These are phyloP conservation scores for Cyberlindnera mississippiensis DNA, from an alignment of 805 yeast species.

Conservation along the genomic window DNA sequence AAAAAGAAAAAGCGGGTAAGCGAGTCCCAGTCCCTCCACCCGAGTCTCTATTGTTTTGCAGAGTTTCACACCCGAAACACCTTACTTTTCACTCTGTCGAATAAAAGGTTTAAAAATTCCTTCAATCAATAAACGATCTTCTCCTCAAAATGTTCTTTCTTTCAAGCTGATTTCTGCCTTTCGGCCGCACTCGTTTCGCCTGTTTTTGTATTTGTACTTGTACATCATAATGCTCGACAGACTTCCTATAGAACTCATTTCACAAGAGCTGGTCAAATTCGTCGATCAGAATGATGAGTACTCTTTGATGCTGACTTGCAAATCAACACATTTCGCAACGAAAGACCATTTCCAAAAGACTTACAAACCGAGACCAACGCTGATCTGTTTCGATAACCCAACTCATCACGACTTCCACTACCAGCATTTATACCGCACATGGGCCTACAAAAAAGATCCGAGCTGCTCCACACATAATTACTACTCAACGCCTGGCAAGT, in stretches of 20 bases:
- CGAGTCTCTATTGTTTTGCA: background rate
- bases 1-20: too few species aligned
- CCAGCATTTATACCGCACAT: constrained; percentile 7
- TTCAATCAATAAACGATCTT: too few species aligned
- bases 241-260: constrained; percentile 22
- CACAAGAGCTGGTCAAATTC: constrained; percentile 17
- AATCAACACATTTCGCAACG: constrained; percentile 18
- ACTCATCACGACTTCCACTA: constrained; percentile 17
- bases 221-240: constrained; percentile 21
- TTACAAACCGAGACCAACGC: constrained; percentile 10
- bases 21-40: too few species aligned
- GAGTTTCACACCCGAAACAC: constrained; percentile 8
- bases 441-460: constrained; percentile 9
- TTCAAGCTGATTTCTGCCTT: too few species aligned
- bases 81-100: background rate
- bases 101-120: background rate
- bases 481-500: constrained; percentile 8
- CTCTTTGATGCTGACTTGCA: constrained; percentile 21
- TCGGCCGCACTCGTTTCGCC: too few species aligned
- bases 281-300: constrained; percentile 19
- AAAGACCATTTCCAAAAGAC: constrained; percentile 10
- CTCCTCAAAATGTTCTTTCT: too few species aligned
- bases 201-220: too few species aligned
- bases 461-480: constrained; percentile 13
- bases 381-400: constrained; percentile 23